Evolutionary conservation across 2,329 filamentous ascomycete species (phyloP).

Genomic region (Paecilomyces sp.): DNA sequence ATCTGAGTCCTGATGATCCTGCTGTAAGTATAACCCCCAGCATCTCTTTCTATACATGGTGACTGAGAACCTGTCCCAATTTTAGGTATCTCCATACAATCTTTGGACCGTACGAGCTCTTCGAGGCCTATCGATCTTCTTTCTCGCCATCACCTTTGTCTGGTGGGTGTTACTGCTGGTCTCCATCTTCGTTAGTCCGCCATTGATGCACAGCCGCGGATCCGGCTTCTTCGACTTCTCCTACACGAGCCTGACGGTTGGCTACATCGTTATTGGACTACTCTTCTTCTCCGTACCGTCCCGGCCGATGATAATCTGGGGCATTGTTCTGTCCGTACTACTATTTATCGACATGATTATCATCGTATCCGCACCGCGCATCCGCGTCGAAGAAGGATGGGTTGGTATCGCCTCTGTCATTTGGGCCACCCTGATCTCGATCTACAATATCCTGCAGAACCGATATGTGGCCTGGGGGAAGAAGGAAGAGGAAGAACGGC

Average conservation of each 20-base stretch:
- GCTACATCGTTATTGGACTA: conserved; percentile 67
- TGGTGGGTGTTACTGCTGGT: conserved; percentile 93
- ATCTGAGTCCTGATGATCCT: conserved; percentile 71
- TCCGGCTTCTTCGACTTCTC: conserved; percentile 89
- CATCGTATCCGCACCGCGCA: conserved; percentile 64
- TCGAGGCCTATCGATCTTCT: conserved; percentile 68
- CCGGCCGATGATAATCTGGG: conserved; percentile 66
- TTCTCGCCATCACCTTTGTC: conserved; percentile 68
- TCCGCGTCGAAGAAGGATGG: conserved; percentile 82
- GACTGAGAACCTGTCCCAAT: background rate
- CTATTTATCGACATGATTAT: conserved; percentile 71
- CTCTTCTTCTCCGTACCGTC: conserved; percentile 86
- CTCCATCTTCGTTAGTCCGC: conserved; percentile 83
- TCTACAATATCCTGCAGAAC: conserved; percentile 75
- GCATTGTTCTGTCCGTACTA: conserved; percentile 58
- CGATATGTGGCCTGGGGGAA: conserved; percentile 87
- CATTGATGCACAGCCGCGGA: conserved; percentile 75
- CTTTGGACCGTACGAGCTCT: conserved; percentile 81
- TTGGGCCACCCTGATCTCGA: conserved; percentile 72
- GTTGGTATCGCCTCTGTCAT: conserved; percentile 78
- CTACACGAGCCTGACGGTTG: conserved; percentile 70
- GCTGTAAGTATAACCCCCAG: conserved; percentile 46
- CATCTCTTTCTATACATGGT: background rate
- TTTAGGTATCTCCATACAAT: conserved; percentile 76
- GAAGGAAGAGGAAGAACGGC: conserved; percentile 79